Evolutionary conservation across 2,329 filamentous ascomycete genomes (phyloP), one percentile per base, ranked within the genome.

Genomic region (Bipolaris cookei): DNA sequence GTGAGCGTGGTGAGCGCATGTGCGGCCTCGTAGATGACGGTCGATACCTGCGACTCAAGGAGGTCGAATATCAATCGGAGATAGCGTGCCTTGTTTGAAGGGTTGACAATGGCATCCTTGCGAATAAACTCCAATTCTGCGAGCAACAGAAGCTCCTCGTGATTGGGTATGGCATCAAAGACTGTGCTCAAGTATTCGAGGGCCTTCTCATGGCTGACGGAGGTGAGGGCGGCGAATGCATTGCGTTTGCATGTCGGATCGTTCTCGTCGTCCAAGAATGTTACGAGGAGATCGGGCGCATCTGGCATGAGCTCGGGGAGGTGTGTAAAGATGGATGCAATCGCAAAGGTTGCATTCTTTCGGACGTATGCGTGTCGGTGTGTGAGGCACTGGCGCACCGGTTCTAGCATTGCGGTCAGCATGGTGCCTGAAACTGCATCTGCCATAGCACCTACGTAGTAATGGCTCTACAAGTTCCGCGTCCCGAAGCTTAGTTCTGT

Each of bases 231-330:
- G 35, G 92, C 92, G 75, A 99, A 98, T 6, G 94, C 95, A 78
- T 99, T 99, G 73, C 95, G 87, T 84, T 97, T 98, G 87, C 94
- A 98, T 25, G 95, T 98, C 49, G 91, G 87, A 74, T 99, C 95
- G 68, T 86, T 96, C 80, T 99, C 95, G 52, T 88, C 86, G 67
- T 94, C 91, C 58, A 99, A 84, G 83, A 99, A 99, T 16, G 88
- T 86, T 55, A 91, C 86, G 62, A 99, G 89, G 58, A 99, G 87
- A 70, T 99, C 95, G 51, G 95, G 88, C 25, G 95, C 95, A 78
- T 99, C 95, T 41, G 95, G 95, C 71, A 99, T 97, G 51, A 99
- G 85, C 58, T 89, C 87, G 61, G 95, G 92, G 25, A 91, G 94
- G 80, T 97, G 92, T 73, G 90, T 87, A 82, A 88, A 94, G 74